Base-by-base conservation (phyloP, 768 basidiomycete species). In the Coprinellus aureogranulatus region DNA sequence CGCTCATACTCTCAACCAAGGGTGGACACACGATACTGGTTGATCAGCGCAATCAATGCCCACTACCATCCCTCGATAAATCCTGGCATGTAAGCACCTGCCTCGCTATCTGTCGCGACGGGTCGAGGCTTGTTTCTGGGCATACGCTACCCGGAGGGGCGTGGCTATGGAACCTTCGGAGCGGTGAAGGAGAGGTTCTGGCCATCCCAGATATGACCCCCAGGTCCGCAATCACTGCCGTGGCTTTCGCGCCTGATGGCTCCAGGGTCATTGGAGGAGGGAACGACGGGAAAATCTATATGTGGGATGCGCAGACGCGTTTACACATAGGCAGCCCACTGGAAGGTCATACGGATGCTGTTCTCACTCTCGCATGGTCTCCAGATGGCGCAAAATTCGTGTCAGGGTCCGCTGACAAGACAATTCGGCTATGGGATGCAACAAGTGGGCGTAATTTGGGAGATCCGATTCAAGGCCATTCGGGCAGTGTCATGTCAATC, bases 1-100 rank as follows among this genome's bases (percentile, higher is more conserved):
- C 41, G 20, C 8, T n/a, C n/a, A n/a, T 44, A n/a, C 41, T 10
- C 14, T 34, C 34, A 14, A 52, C 61, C 54, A 8, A 42, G 20
- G 5, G 9, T 8, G 41, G 41, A 18, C 10, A 6, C 20, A 16
- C 10, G 8, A 5, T n/a, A n/a, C 41, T 6, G 66, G 63, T 14
- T 46, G 39, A 54, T n/a, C n/a, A n/a, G n/a, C n/a, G n/a, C n/a
- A n/a, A n/a, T n/a, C n/a, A n/a, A n/a, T n/a, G n/a, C n/a, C n/a
- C n/a, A n/a, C n/a, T n/a, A n/a, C n/a, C n/a, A n/a, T n/a, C n/a
- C n/a, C 18, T 12, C 39, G 41, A 55, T 26, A 64, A 61, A 61
- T 58, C 66, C 25, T 59, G 50, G 3, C 26, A 52, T 18, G 20
- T 28, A 22, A 53, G 59, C 50, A 67, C 30, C 30, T 51, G 31